Conservation (phyloP, 78 protist species). For the Tieghemostelium lacteum region DNA sequence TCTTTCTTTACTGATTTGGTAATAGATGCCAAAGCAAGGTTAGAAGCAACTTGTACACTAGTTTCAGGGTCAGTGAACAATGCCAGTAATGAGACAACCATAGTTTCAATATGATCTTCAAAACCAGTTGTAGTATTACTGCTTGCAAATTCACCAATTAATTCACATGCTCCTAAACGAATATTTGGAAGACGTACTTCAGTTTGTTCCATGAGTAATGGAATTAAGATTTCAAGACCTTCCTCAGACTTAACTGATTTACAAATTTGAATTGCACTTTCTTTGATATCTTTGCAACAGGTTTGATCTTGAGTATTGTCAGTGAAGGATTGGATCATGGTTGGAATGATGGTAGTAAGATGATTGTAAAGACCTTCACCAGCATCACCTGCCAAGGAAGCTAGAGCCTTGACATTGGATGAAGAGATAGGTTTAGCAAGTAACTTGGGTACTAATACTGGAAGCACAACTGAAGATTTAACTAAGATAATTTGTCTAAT, state of each 20-base stretch:
- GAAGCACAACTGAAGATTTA: conserved; percentile 78
- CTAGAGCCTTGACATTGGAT: conserved; percentile 80
- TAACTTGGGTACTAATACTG: conserved; percentile 85
- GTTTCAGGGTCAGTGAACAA: conserved; percentile 54
- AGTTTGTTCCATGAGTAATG: conserved; percentile 52
- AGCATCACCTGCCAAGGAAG: conserved; percentile 74
- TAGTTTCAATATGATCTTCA: conserved; percentile 43
- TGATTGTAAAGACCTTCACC: conserved; percentile 81
- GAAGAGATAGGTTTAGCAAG: conserved; percentile 81
- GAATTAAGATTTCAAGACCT: conserved; percentile 47
- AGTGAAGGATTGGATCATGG: conserved; percentile 78
- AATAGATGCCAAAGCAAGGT: conserved; percentile 26
- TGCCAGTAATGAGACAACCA: conserved; percentile 20
- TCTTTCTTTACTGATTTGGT: conserved; percentile 72
- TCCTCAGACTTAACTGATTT: background rate
- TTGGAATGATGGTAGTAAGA: conserved; percentile 72
- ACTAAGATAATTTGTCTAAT: conserved; percentile 82
- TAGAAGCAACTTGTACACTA: conserved; percentile 56
- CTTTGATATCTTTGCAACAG: conserved; percentile 48
- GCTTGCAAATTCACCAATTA: conserved; percentile 43
- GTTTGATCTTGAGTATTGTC: background rate
- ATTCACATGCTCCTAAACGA: conserved; percentile 40
- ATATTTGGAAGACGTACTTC: conserved; percentile 25
- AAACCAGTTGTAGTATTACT: background rate
- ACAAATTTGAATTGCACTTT: conserved; percentile 29